Conservation (phyloP, 176 grass and related monocot genomes). For the Tillandsia fasciculata region DNA sequence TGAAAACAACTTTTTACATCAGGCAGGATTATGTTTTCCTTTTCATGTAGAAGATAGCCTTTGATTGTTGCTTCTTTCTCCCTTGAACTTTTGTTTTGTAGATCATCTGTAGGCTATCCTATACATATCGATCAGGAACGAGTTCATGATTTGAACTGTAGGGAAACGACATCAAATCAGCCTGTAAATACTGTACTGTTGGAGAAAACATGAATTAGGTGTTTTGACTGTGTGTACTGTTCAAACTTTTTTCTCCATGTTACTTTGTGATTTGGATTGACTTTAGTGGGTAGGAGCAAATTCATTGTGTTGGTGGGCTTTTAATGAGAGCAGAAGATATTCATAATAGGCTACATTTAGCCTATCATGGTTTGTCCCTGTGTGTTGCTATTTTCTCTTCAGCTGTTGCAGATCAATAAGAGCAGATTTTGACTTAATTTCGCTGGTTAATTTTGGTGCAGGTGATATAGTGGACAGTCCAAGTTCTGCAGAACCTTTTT, state of each 20-base stretch:
- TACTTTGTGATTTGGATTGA: too few relatives aligned
- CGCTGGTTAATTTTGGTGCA: constrained; percentile 4
- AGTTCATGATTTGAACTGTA: background rate
- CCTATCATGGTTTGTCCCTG: background rate
- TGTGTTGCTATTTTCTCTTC: background rate
- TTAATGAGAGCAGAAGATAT: background rate
- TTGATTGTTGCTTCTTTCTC: too few relatives aligned
- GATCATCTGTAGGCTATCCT: too few relatives aligned
- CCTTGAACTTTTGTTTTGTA: too few relatives aligned
- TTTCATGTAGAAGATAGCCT: too few relatives aligned
- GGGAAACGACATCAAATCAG: too few relatives aligned
- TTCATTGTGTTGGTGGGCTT: background rate
- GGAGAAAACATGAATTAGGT: too few relatives aligned
- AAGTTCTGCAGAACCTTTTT: constrained; percentile 38
- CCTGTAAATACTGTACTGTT: too few relatives aligned
- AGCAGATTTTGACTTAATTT: constrained; percentile 6
- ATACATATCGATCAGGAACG: background rate
- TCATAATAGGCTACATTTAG: background rate
- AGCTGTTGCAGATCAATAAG: background rate
- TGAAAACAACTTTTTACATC: background rate
- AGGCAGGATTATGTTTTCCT: background rate
- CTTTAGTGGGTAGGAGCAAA: background rate
- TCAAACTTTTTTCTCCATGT: background rate
- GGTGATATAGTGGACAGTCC: constrained; percentile 6
- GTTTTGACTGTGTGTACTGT: background rate